A percentile compares a stretch with the other conserved stretches of the same genome.
These are phyloP conservation scores for Epichloe sp. DNA, from an alignment of 2,329 filamentous ascomycete genomes.

Conservation along the genomic window DNA sequence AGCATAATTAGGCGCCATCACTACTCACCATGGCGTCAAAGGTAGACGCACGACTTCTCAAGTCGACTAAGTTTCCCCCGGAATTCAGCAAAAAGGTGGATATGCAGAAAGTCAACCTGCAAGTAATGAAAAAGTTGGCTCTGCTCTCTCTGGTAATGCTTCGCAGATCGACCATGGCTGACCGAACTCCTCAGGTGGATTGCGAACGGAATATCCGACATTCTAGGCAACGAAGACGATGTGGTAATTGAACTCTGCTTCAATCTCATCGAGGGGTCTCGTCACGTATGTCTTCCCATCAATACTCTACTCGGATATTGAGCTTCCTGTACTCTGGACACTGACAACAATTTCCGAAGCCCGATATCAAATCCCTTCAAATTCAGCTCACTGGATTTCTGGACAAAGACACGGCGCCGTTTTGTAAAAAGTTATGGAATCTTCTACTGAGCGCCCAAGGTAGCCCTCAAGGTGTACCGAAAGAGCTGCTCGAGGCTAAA, in stretches of 20 bases:
- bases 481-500: slow-evolving; percentile 90
- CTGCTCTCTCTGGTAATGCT: neutral
- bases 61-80: slow-evolving; percentile 82
- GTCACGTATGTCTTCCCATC: slow-evolving; percentile 42
- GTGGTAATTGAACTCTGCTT: slow-evolving; percentile 81
- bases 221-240: slow-evolving; percentile 87
- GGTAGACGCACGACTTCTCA: slow-evolving; percentile 79
- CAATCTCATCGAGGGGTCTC: slow-evolving; percentile 56
- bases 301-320: neutral
- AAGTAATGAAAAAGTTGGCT: slow-evolving; percentile 89
- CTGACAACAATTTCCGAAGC: slow-evolving; percentile 38
- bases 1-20: neutral
- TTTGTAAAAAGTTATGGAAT: slow-evolving; percentile 91
- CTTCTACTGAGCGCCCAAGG: slow-evolving; percentile 80
- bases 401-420: slow-evolving; percentile 76
- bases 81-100: slow-evolving; percentile 91
- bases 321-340: slow-evolving; percentile 19
- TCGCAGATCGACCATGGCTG: slow-evolving; percentile 5
- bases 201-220: slow-evolving; percentile 70
- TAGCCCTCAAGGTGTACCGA: slow-evolving; percentile 81
- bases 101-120: slow-evolving; percentile 91
- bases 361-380: slow-evolving; percentile 89
- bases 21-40: slow-evolving; percentile 56
- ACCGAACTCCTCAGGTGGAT: slow-evolving; percentile 60
- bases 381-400: slow-evolving; percentile 92